phyloP scores from a whole-genome alignment of 208 protist genomes.

The Borovskyia barvae region DNA sequence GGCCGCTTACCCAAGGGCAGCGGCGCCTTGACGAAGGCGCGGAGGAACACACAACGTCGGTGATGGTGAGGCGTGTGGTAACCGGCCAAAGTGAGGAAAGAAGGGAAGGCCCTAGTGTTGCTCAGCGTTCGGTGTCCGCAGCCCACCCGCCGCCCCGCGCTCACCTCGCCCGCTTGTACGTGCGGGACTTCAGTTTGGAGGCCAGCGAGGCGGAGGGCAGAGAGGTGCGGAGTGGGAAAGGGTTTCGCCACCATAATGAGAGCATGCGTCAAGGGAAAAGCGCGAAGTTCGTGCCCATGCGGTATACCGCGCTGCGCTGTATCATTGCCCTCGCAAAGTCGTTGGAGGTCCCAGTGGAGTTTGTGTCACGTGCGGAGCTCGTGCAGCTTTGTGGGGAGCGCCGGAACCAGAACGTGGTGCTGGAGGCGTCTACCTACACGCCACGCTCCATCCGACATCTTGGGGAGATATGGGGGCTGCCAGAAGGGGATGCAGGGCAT shows the following conservation, averaged over 20 bases:
- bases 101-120: not conserved
- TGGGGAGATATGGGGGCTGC: conserved; percentile 13
- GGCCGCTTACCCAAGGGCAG: too few species aligned
- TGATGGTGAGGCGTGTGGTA: too few species aligned
- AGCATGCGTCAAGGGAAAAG: not conserved
- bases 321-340: conserved; percentile 56
- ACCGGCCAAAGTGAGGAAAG: too few species aligned
- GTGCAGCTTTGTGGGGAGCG: conserved; percentile 78
- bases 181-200: conserved; percentile 69
- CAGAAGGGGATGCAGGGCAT: too few species aligned
- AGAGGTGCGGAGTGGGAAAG: not conserved
- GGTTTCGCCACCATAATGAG: too few species aligned
- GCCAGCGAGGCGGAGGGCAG: not conserved
- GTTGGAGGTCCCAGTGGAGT: conserved; percentile 44
- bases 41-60: too few species aligned
- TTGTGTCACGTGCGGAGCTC: conserved; percentile 63
- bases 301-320: conserved; percentile 58
- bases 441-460: conserved; percentile 17
- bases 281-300: conserved; percentile 40
- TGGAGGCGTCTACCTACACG: conserved; percentile 57
- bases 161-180: conserved; percentile 40
- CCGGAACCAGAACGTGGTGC: conserved; percentile 77
- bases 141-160: conserved; percentile 13
- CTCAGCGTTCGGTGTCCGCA: not conserved
- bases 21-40: too few species aligned